Evolutionary conservation across 2,329 filamentous ascomycete genomes (phyloP), one percentile per base, ranked within the genome.

Genomic region (Paraphoma sp.): DNA sequence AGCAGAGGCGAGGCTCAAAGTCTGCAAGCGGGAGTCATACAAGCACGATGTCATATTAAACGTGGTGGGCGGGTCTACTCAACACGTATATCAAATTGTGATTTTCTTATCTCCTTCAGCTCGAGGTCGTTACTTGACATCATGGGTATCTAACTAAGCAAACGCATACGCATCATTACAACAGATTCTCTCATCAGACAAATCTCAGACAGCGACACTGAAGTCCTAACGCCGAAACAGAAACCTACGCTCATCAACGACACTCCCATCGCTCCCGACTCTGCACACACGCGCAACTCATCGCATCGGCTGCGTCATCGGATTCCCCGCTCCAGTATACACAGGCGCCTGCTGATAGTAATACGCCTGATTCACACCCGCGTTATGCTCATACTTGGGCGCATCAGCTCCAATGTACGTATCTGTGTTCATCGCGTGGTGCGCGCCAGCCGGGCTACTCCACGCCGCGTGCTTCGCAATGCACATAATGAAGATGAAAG

Each of bases 381-480:
- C 36, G n/a, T 63, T 54, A n/a, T 57, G 53, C n/a, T 23, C 56
- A 48, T 65, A 63, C 11, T 30, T 30, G 10, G 58, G 56, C n/a
- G 58, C 50, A 11, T 12, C 38, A 10, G 48, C 60, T 14, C 51
- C 47, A 17, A 54, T 42, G 12, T 58, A 48, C 1, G 33, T 30
- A 40, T 43, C 42, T 16, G 29, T 41, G 3, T 16, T 11, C 9
- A 23, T 41, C 8, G 17, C 11, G 49, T 44, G 40, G 31, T 42
- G 30, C 2, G 38, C 33, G 10, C 14, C 28, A 6, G 48, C 17
- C 17, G 36, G 18, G 18, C 53, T 45, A 10, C 18, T 55, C 61
- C 64, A 65, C 12, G 57, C 56, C 9, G 30, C 9, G 12, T 63
- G 63, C 50, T 64, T 71, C 5, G 64, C 64, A 38, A 72, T 61